These are phyloP conservation scores for Luzula sylvatica DNA, from an alignment of 176 grass and related monocot species.

Conservation along the genomic window DNA sequence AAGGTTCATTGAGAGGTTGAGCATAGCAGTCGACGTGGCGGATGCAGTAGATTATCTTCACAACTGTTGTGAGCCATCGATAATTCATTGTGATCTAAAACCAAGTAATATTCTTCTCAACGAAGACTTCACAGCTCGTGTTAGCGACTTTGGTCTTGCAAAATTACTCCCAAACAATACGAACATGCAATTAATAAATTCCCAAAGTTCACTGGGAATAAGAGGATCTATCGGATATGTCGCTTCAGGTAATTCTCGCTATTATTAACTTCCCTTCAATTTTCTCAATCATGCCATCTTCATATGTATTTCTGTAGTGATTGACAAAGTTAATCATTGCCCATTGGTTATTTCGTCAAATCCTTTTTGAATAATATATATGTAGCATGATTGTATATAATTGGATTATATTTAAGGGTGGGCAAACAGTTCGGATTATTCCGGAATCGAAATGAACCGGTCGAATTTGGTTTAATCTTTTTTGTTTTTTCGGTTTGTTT, in stretches of 20 bases:
- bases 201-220: conserved; percentile 4
- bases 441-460: too few relatives aligned
- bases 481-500: too few relatives aligned
- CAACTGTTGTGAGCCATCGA: conserved; percentile 25
- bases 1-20: conserved; percentile 18
- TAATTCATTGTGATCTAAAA: conserved; percentile 49
- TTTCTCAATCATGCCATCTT: too few relatives aligned
- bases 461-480: too few relatives aligned
- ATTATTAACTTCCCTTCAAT: too few relatives aligned
- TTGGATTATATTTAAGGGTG: too few relatives aligned
- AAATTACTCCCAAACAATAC: conserved; percentile 17
- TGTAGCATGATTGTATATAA: too few relatives aligned
- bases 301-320: too few relatives aligned
- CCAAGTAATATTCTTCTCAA: conserved; percentile 39
- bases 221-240: conserved; percentile 35
- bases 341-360: too few relatives aligned
- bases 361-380: too few relatives aligned
- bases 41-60: conserved; percentile 36
- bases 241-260: conserved; percentile 36
- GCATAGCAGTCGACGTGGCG: conserved; percentile 34
- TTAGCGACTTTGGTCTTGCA: conserved; percentile 42
- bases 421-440: too few relatives aligned
- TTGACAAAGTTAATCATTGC: too few relatives aligned
- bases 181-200: not conserved
- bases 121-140: conserved; percentile 25